Evolutionary conservation across 2,329 filamentous ascomycete species (phyloP).

Genomic region (Lasiodiplodia theobromae): DNA sequence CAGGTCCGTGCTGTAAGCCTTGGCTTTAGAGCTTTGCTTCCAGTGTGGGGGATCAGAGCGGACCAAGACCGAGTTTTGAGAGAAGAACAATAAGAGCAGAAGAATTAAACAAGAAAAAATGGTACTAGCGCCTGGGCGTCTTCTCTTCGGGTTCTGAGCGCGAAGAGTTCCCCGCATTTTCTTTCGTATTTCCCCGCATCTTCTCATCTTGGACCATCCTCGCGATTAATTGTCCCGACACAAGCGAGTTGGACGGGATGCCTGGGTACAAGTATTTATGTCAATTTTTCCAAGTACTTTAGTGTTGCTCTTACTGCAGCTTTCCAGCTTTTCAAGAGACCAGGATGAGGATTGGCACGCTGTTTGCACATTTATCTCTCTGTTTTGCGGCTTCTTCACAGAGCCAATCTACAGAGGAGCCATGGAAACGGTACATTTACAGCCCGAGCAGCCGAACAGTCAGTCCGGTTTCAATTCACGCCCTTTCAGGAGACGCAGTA

Average conservation of each 20-base stretch:
- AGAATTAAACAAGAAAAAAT: background rate
- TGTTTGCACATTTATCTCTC: background rate
- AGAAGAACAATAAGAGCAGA: background rate
- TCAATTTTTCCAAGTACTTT: background rate
- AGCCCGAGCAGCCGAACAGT: background rate
- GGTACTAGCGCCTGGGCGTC: background rate
- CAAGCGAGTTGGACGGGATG: background rate
- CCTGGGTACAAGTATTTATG: background rate
- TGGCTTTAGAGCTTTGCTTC: background rate
- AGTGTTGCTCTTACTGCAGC: background rate
- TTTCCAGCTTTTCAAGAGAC: background rate
- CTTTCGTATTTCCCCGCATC: background rate
- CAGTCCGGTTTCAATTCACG: background rate
- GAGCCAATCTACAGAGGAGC: background rate
- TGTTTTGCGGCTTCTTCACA: background rate
- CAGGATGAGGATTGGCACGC: background rate
- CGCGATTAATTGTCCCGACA: background rate
- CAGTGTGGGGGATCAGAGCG: background rate
- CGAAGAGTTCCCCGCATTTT: background rate
- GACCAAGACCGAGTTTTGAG: background rate
- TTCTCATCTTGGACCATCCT: background rate
- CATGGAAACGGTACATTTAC: slow-evolving; percentile 1
- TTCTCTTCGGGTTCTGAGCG: background rate
- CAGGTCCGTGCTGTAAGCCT: too few species aligned
- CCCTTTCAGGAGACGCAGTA: slow-evolving; percentile 4